phyloP scores from a whole-genome alignment of 768 basidiomycete species.

The Pisolithus tinctorius region DNA sequence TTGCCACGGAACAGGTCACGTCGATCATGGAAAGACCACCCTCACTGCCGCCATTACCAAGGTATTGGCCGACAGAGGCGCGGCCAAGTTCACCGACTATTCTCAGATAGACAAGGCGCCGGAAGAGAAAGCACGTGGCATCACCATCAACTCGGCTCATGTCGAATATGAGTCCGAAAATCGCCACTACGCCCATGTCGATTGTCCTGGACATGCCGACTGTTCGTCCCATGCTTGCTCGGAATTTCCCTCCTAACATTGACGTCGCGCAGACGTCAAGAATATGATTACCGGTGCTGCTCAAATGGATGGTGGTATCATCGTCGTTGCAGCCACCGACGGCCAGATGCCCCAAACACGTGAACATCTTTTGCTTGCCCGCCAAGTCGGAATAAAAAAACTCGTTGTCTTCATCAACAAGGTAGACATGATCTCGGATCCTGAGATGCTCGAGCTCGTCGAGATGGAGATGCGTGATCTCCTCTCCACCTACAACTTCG shows the following conservation, averaged over 20 bases:
- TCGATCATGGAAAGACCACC: slow-evolving; percentile 98
- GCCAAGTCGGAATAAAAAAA: slow-evolving; percentile 96
- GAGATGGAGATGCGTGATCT: slow-evolving; percentile 99
- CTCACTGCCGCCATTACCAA: slow-evolving; percentile 95
- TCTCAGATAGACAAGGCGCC: slow-evolving; percentile 98
- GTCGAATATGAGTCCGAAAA: slow-evolving; percentile 93
- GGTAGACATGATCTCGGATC: slow-evolving; percentile 92
- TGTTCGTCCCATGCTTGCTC: slow-evolving; percentile 43
- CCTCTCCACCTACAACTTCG: slow-evolving; percentile 85
- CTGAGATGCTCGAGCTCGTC: slow-evolving; percentile 98
- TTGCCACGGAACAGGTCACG: slow-evolving; percentile 53
- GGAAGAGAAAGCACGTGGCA: slow-evolving; percentile 98
- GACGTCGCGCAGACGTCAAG: slow-evolving; percentile 61
- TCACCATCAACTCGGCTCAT: slow-evolving; percentile 98
- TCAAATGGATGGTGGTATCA: slow-evolving; percentile 94
- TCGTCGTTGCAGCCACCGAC: slow-evolving; percentile 96
- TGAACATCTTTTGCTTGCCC: slow-evolving; percentile 94
- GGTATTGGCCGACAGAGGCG: slow-evolving; percentile 71
- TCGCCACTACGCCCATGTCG: slow-evolving; percentile 96
- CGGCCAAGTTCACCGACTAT: slow-evolving; percentile 89
- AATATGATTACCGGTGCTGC: slow-evolving; percentile 99
- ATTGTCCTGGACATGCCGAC: slow-evolving; percentile 95
- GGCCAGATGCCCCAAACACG: slow-evolving; percentile 99
- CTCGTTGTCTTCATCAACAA: slow-evolving; percentile 99
- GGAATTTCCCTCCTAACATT: slow-evolving; percentile 3